A percentile compares a stretch with the other conserved stretches of the same genome.
These are phyloP conservation scores for Yueomyces sp. DNA, from an alignment of 1,139 yeast species.

Conservation along the genomic window DNA sequence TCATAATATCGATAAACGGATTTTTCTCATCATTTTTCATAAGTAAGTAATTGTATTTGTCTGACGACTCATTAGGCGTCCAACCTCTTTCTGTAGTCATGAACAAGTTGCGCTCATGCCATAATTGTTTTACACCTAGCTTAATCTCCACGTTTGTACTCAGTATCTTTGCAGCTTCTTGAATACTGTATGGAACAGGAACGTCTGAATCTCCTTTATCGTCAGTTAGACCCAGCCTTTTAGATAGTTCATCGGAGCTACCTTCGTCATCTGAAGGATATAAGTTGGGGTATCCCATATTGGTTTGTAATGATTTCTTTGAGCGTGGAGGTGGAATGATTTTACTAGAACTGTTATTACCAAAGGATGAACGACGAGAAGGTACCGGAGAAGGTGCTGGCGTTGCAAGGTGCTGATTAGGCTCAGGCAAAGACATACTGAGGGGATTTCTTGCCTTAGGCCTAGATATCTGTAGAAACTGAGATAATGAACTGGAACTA, in stretches of 20 bases:
- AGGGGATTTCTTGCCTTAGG: conserved; percentile 38
- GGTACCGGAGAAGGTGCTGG: conserved; percentile 70
- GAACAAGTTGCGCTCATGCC: conserved; percentile 59
- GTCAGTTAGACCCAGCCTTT: conserved; percentile 5
- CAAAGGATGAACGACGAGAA: conserved; percentile 2
- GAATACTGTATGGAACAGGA: conserved; percentile 57
- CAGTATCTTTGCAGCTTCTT: conserved; percentile 64
- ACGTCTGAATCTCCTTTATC: conserved; percentile 7
- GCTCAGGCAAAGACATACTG: conserved; percentile 40
- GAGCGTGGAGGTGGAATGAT: conserved; percentile 1
- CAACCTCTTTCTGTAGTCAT: conserved; percentile 72
- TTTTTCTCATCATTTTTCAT: conserved; percentile 4
- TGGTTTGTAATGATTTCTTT: conserved; percentile 65
- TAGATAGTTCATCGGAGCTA: conserved; percentile 10
- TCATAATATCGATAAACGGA: conserved; percentile 30
- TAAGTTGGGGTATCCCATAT: conserved; percentile 67
- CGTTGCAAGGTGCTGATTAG: conserved; percentile 66
- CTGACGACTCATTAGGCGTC: conserved; percentile 12
- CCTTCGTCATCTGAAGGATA: conserved; percentile 40
- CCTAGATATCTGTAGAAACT: conserved; percentile 47
- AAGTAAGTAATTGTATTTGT: conserved; percentile 10
- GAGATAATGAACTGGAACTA: conserved; percentile 42
- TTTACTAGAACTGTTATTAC: background rate
- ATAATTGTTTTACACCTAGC: conserved; percentile 49
- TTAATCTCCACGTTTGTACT: conserved; percentile 51